Evolutionary conservation across 768 basidiomycete species (phyloP).

Genomic region (Xerocomus spinulosus): DNA sequence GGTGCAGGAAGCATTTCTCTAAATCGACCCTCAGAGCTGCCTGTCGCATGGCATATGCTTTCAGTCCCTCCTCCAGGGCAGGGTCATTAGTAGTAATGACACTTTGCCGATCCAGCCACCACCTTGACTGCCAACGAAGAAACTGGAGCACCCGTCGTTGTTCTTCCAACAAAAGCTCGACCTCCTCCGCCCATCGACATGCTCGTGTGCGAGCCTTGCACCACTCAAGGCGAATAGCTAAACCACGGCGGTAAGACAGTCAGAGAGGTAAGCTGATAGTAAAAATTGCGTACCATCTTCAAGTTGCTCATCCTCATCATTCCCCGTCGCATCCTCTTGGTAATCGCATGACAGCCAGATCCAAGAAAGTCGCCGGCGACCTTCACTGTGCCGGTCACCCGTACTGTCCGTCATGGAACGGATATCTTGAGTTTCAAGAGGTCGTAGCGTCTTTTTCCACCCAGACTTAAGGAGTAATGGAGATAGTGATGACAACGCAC

Average conservation of each 20-base stretch:
- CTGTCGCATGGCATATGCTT: background rate
- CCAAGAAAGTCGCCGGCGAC: background rate
- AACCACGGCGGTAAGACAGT: too few relatives aligned
- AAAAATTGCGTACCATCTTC: background rate
- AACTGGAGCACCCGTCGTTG: background rate
- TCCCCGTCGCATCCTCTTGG: background rate
- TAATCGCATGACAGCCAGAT: background rate
- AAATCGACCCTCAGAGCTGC: background rate
- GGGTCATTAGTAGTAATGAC: background rate
- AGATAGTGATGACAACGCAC: background rate
- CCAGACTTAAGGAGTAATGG: background rate
- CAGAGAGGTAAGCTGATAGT: background rate
- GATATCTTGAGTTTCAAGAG: background rate
- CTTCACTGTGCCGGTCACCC: background rate
- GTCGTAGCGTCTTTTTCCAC: background rate
- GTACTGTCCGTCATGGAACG: background rate
- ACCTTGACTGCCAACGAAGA: background rate
- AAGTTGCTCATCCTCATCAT: background rate
- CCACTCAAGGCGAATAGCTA: background rate
- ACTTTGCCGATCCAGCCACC: background rate
- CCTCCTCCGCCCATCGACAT: background rate
- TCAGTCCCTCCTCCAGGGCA: background rate
- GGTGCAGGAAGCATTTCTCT: background rate
- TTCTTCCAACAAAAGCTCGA: background rate
- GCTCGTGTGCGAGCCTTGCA: background rate